These are phyloP conservation scores for Cryoendolithus antarcticus DNA, from an alignment of 2,329 filamentous ascomycete species.

Conservation along the genomic window DNA sequence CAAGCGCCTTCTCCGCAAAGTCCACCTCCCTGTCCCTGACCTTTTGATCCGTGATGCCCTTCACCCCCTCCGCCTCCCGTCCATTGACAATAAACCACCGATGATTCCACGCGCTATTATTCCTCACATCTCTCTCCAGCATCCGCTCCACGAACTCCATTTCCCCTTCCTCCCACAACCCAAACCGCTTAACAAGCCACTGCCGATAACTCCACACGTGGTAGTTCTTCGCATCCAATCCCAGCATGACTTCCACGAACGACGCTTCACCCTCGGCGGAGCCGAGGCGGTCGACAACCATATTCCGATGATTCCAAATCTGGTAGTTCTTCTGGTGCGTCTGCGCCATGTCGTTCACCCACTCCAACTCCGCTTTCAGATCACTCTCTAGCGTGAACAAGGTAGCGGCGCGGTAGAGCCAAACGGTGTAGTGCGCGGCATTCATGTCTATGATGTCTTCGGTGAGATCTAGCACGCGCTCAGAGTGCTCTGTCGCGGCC, in stretches of 20 bases:
- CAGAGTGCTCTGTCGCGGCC: constrained; percentile 72
- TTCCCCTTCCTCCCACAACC: constrained; percentile 44
- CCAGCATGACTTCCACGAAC: constrained; percentile 72
- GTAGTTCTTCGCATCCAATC: constrained; percentile 88
- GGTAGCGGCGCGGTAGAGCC: constrained; percentile 83
- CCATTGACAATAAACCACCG: constrained; percentile 86
- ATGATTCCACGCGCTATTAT: constrained; percentile 97
- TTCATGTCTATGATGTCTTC: constrained; percentile 87
- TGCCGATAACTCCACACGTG: constrained; percentile 97
- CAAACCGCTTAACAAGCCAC: constrained; percentile 55
- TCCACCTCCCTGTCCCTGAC: constrained; percentile 62
- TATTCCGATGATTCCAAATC: constrained; percentile 66
- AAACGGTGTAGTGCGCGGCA: constrained; percentile 95
- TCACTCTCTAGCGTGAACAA: constrained; percentile 55
- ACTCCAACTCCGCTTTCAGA: constrained; percentile 61
- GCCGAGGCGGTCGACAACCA: constrained; percentile 42
- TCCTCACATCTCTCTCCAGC: constrained; percentile 70
- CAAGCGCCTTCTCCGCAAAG: constrained; percentile 57
- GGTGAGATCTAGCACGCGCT: constrained; percentile 67
- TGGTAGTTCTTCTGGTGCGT: constrained; percentile 95
- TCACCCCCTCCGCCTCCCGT: constrained; percentile 30
- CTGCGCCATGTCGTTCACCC: constrained; percentile 75
- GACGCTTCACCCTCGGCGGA: constrained; percentile 42
- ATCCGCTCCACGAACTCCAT: constrained; percentile 58
- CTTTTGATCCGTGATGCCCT: constrained; percentile 32